Evolutionary conservation across 192 early-diverging fungal genomes (phyloP), one percentile per base, ranked within the genome.

Genomic region (Allomyces macrogynus): DNA sequence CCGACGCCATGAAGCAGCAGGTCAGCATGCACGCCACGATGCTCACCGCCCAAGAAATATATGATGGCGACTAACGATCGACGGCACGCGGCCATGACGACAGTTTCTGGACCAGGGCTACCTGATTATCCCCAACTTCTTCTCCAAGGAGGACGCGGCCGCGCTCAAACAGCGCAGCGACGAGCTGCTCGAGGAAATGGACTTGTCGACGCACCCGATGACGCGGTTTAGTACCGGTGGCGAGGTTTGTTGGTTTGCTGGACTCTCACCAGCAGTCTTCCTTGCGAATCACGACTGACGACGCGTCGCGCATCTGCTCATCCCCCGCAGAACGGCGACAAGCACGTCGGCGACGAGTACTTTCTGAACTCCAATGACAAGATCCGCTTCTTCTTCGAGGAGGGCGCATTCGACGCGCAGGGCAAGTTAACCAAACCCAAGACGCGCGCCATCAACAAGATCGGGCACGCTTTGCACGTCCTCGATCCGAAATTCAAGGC

Each of bases 401-500:
- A 88, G 44, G 86, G 77, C 54, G 91, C 92, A 0, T 78, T 91
- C 70, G 84, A 86, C 61, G 68, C 67, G 10, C 67, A 82, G 23
- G 88, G 86, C 14, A 71, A 80, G 20, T 67, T 95, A 26, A 69
- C 72, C 4, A 81, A 83, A 20, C 78, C 76, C 9, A 85, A 88
- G 63, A 67, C 72, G 10, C 65, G 71, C 1, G 82, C 90, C 14
- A 84, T 95, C 67, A 92, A 95, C 75, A 95, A 95, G 68, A 90
- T 93, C 69, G 90, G 89, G 0, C 92, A 95, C 68, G 89, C 76
- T 5, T 66, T 96, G 22, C 91, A 96, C 67, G 84, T 81, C n/a
- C 67, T 84, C 3, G 87, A 96, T 26, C 89, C 87, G 20, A 67
- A 77, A 32, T 96, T 90, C 67, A 67, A 71, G 7, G 77, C 73